Base-by-base conservation (phyloP, 495 filamentous ascomycete genomes). In the Baudoinia panamericana region DNA sequence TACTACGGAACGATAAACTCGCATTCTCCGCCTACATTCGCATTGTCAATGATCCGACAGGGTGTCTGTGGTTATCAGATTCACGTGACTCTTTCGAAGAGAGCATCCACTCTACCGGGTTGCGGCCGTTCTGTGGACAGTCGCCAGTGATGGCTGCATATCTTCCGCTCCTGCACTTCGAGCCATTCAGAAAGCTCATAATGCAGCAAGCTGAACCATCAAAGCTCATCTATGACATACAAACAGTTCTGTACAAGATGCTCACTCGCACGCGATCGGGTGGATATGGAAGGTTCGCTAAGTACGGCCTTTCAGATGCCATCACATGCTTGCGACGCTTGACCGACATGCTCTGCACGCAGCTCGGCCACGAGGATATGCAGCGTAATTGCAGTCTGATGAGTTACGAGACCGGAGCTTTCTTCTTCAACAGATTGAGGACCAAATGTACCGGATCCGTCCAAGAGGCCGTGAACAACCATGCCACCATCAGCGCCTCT, bases 1-100 rank as follows among this genome's bases (percentile, higher is more conserved):
- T 81, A 7, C 62, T 81, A 22, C 71, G 71, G 22, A 63, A 78
- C 36, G 76, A 81, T 49, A 76, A 70, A 2, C 64, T 81, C 23
- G 65, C 72, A 2, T 78, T 81, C 39, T 70, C 70, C 27, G 71
- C 71, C 0, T 78, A 80, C 49, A 73, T 81, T 46, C 70, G 74
- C 11, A 64, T 76, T 19, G 54, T 80, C 23, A 57, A 78, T 13
- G 76, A 81, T 45, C 68, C 72, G 9, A 79, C 76, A 2, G 57
- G 63, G 6, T 71, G 67, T 21, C 59, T 80, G n/a, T 79, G 75
- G 75, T 75, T 72, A 60, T 71, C 78, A 48, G 55, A 46, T 16
- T 44, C 32, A 23, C 22, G 36, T 3, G 56, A 59, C 10, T 54
- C 52, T 30, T 55, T 48, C 16, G 57, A 59, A 48, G 58, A 65